Conservation (phyloP, 495 filamentous ascomycete species). For the Penicillium silybi region DNA sequence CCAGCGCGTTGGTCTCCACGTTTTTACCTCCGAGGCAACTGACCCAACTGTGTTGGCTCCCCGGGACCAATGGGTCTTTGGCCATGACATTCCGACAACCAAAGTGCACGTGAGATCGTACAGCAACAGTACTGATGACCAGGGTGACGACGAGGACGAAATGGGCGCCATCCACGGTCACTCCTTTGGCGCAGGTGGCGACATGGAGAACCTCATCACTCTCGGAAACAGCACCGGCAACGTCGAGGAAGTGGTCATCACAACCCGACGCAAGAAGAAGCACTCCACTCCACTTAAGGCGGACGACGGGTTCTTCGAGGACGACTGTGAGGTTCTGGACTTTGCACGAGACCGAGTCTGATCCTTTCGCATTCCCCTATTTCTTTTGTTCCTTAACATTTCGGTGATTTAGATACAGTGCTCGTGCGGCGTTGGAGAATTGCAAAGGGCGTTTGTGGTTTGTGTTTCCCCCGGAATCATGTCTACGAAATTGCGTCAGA, state of each 20-base stretch:
- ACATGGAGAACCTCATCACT: conserved; percentile 51
- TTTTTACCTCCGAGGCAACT: conserved; percentile 41
- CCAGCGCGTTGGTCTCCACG: conserved; percentile 65
- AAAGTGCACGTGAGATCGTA: conserved; percentile 58
- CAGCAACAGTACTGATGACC: conserved; percentile 48
- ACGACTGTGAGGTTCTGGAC: conserved; percentile 89
- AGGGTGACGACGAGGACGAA: conserved; percentile 45
- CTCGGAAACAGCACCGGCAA: conserved; percentile 60
- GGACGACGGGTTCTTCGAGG: conserved; percentile 88
- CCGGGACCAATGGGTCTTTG: conserved; percentile 64
- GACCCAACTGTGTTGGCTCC: conserved; percentile 21
- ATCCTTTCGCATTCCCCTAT: conserved; percentile 18
- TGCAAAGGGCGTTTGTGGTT: conserved; percentile 13
- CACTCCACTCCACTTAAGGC: conserved; percentile 41
- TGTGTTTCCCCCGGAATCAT: not conserved
- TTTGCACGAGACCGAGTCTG: conserved; percentile 83
- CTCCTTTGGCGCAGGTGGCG: conserved; percentile 31
- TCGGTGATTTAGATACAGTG: conserved; percentile 20
- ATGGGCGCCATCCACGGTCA: conserved; percentile 33
- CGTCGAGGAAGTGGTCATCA: conserved; percentile 74
- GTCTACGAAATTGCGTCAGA: conserved; percentile 23
- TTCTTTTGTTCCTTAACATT: conserved; percentile 1
- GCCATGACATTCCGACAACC: conserved; percentile 54
- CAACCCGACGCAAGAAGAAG: conserved; percentile 65
- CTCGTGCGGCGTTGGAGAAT: conserved; percentile 16